phyloP scores from a whole-genome alignment of 78 protist genomes.

The Goniomonas avonlea region DNA sequence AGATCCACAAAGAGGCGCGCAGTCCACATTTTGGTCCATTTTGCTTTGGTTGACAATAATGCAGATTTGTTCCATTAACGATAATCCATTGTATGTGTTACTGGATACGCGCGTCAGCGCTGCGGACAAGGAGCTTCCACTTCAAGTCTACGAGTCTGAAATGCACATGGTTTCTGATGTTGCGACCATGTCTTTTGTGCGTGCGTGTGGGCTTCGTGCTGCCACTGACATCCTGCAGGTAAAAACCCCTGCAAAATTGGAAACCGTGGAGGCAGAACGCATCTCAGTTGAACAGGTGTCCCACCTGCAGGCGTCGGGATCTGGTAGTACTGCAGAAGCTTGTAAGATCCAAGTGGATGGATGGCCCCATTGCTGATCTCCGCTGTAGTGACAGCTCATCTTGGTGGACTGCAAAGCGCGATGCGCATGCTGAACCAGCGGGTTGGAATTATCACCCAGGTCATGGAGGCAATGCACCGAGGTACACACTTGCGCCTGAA shows the following conservation, averaged over 20 bases:
- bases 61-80: conserved; percentile 35
- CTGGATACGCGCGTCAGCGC: conserved; percentile 3
- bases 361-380: too few species aligned
- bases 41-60: neutral
- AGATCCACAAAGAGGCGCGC: conserved; percentile 46
- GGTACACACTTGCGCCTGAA: too few species aligned
- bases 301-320: too few species aligned
- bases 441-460: conserved; percentile 31
- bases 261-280: conserved; percentile 53
- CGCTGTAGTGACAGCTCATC: conserved; percentile 43
- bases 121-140: conserved; percentile 58
- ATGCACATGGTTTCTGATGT: conserved; percentile 43
- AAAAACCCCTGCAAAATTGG: conserved; percentile 43
- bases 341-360: too few species aligned
- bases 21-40: too few species aligned
- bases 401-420: conserved; percentile 49
- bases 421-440: conserved; percentile 57
- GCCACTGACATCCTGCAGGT: too few species aligned
- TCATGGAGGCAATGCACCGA: conserved; percentile 34
- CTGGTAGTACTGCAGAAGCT: too few species aligned
- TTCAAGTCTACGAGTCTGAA: conserved; percentile 57
- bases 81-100: neutral
- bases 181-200: conserved; percentile 44
- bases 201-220: too few species aligned
- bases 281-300: neutral